Evolutionary conservation across 2,329 filamentous ascomycete species (phyloP).

Genomic region (Karstenula rhodostoma): DNA sequence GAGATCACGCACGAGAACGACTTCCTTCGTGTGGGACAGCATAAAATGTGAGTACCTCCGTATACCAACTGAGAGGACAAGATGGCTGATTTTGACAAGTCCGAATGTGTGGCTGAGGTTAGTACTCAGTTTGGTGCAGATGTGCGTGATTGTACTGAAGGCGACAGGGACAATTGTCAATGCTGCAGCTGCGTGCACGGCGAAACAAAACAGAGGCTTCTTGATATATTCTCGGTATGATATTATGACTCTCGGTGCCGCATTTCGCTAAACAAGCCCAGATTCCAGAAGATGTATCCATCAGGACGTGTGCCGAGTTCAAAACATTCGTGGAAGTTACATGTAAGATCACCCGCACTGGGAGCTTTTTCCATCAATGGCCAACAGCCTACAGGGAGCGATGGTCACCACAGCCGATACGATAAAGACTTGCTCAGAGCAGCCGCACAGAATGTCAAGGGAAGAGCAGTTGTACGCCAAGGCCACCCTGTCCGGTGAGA

Average conservation of each 20-base stretch:
- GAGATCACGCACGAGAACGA: constrained; percentile 9
- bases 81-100: constrained; percentile 32
- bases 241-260: not conserved
- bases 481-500: constrained; percentile 36
- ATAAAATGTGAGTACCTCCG: constrained; percentile 13
- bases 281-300: constrained; percentile 41
- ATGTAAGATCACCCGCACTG: constrained; percentile 28
- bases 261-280: constrained; percentile 16
- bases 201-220: constrained; percentile 72
- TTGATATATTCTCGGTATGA: constrained; percentile 71
- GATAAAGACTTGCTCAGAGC: constrained; percentile 65
- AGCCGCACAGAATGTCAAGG: constrained; percentile 50
- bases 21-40: constrained; percentile 7
- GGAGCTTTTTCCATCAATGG: not conserved
- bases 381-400: constrained; percentile 53
- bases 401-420: constrained; percentile 75
- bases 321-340: constrained; percentile 27
- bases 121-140: not conserved
- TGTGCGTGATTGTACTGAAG: not conserved
- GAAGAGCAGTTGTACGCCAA: constrained; percentile 43
- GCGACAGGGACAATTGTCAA: constrained; percentile 73
- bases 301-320: constrained; percentile 21
- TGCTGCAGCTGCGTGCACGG: constrained; percentile 72
- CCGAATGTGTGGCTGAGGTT: constrained; percentile 50
- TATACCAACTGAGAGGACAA: not conserved